phyloP scores from a whole-genome alignment of 345 rosid species.

The Eucalyptus sp. region DNA sequence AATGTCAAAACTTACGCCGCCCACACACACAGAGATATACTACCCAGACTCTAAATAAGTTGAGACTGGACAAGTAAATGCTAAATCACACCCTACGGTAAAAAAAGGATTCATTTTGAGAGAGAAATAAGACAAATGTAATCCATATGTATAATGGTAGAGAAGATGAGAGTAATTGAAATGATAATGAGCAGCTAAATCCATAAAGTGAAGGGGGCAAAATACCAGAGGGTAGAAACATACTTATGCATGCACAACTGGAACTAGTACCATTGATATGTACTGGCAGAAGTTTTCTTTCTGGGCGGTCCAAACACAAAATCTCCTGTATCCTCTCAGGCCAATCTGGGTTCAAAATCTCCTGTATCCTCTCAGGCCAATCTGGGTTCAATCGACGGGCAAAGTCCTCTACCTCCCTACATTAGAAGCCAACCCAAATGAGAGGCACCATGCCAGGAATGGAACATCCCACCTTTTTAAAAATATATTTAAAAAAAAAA shows the following conservation, averaged over 20 bases:
- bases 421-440: background rate
- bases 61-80: background rate
- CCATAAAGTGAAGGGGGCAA: background rate
- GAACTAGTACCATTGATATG: slow-evolving; percentile 48
- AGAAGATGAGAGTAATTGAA: background rate
- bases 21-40: background rate
- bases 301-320: slow-evolving; percentile 45
- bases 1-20: background rate
- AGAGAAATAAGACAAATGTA: background rate
- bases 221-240: background rate
- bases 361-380: slow-evolving; percentile 71
- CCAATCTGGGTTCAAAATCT: slow-evolving; percentile 12
- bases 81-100: background rate
- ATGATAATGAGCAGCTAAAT: background rate
- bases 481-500: no score
- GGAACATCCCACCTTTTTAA: background rate
- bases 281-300: slow-evolving; percentile 28
- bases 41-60: background rate
- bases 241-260: slow-evolving; percentile 39
- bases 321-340: background rate
- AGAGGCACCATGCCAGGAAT: background rate
- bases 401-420: slow-evolving; percentile 89
- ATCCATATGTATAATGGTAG: background rate
- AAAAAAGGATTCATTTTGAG: background rate
- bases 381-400: slow-evolving; percentile 79